Conservation (phyloP, 2,329 filamentous ascomycete species). For the Aquanectria penicillioides region DNA sequence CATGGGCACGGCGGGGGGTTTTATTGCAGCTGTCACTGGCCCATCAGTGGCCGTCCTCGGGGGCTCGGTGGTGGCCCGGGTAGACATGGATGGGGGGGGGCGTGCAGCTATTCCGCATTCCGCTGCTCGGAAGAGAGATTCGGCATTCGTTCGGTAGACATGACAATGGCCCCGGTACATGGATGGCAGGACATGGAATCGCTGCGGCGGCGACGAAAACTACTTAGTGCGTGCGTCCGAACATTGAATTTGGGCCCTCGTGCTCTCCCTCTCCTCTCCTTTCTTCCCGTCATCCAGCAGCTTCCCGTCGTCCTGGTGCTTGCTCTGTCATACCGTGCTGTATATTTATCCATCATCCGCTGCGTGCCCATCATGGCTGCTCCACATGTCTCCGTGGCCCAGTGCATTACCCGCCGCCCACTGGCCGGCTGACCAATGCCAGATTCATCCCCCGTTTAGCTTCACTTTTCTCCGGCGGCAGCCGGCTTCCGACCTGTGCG, state of each 20-base stretch:
- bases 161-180: not conserved
- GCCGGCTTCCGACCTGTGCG: conserved; percentile 21
- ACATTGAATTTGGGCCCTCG: not conserved
- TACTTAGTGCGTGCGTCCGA: conserved; percentile 5
- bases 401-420: conserved; percentile 1
- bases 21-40: conserved; percentile 1
- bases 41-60: conserved; percentile 29
- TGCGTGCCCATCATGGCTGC: not conserved
- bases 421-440: not conserved
- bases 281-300: not conserved
- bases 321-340: not conserved
- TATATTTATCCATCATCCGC: conserved; percentile 12
- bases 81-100: conserved; percentile 6
- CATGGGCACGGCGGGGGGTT: conserved; percentile 22
- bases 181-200: not conserved
- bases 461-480: not conserved
- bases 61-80: conserved; percentile 19
- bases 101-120: conserved; percentile 25
- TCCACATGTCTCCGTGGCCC: not conserved
- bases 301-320: not conserved
- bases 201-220: not conserved
- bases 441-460: not conserved
- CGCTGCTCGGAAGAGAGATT: conserved; percentile 38
- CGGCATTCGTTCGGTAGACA: conserved; percentile 32
- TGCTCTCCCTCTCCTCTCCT: not conserved